Conservation (phyloP, 371 early-diverging fungal genomes). For the Nematocida parisii region DNA sequence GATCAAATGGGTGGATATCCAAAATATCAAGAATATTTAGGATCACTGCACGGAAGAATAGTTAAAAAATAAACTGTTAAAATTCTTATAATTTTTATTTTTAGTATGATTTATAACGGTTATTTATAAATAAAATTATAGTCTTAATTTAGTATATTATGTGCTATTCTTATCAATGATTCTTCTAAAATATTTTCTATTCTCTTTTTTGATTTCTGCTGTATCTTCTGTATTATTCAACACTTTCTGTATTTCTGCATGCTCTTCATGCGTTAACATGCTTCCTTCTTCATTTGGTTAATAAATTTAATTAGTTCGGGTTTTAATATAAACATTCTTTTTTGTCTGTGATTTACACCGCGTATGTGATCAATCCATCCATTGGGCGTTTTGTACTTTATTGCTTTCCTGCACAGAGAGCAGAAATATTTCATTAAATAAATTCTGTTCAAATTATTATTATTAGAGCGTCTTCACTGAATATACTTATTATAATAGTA, state of each 20-base stretch:
- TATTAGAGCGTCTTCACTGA: neutral
- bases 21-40: slow-evolving; percentile 61
- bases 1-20: slow-evolving; percentile 61
- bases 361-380: slow-evolving; percentile 55
- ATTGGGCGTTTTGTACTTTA: slow-evolving; percentile 9
- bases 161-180: slow-evolving; percentile 8
- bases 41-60: slow-evolving; percentile 60
- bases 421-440: slow-evolving; percentile 34
- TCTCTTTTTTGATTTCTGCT: neutral
- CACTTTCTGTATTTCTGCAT: neutral
- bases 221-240: neutral
- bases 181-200: neutral
- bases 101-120: neutral
- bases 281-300: neutral
- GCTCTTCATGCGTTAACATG: neutral
- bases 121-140: neutral
- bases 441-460: neutral
- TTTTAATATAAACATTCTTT: slow-evolving; percentile 3
- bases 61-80: slow-evolving; percentile 35
- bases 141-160: neutral
- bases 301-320: neutral
- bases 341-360: slow-evolving; percentile 12
- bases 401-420: slow-evolving; percentile 1
- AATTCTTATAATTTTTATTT: neutral
- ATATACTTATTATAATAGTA: neutral